phyloP scores from a whole-genome alignment of 768 basidiomycete genomes.

The Tremella fuciformis region DNA sequence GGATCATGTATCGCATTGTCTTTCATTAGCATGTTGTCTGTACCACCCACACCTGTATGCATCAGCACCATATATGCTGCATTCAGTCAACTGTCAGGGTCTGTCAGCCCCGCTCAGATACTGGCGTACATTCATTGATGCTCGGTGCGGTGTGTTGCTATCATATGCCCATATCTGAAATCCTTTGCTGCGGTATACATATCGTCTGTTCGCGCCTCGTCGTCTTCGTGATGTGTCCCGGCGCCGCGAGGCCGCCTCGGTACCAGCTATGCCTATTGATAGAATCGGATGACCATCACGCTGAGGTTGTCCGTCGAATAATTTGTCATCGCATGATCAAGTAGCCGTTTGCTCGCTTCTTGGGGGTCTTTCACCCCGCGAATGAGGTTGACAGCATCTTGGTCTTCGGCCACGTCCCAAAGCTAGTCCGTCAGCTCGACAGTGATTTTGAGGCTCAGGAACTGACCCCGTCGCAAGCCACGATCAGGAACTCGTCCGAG shows the following conservation, averaged over 20 bases:
- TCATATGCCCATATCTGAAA: too few species aligned
- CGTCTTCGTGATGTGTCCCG: too few species aligned
- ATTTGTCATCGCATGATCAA: slow-evolving; percentile 79
- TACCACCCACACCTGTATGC: background rate
- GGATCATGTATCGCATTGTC: too few species aligned
- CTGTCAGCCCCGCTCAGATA: too few species aligned
- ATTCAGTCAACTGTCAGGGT: too few species aligned
- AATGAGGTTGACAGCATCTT: slow-evolving; percentile 82
- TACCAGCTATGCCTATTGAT: background rate
- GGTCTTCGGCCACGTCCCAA: slow-evolving; percentile 94
- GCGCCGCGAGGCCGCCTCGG: too few species aligned
- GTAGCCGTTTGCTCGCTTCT: slow-evolving; percentile 67
- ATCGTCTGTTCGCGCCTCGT: too few species aligned
- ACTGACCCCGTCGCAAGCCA: slow-evolving; percentile 96
- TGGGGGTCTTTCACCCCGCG: slow-evolving; percentile 69
- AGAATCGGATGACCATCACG: slow-evolving; percentile 79
- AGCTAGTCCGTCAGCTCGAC: slow-evolving; percentile 59
- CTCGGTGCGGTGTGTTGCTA: too few species aligned
- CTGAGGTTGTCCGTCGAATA: slow-evolving; percentile 96
- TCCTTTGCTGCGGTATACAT: too few species aligned
- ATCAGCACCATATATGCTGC: slow-evolving; percentile 1
- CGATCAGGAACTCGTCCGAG: slow-evolving; percentile 88
- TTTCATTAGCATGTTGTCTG: too few species aligned
- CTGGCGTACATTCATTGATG: too few species aligned
- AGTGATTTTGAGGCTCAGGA: background rate